These are phyloP conservation scores for Lablab purpureus DNA, from an alignment of 306 rosid genomes.

Conservation along the genomic window DNA sequence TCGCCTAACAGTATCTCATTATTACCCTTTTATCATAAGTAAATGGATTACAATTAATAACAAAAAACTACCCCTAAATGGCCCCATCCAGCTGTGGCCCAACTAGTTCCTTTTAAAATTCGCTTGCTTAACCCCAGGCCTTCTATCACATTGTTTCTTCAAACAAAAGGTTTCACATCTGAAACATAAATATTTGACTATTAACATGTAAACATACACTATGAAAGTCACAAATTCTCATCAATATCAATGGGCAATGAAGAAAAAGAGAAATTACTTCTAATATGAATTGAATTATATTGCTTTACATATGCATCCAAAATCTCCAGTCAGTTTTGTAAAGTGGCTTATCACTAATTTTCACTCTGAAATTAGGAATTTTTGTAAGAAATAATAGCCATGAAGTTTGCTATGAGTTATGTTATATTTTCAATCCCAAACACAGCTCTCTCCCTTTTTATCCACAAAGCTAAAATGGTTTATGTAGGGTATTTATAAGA, in stretches of 20 bases:
- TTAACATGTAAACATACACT: slow-evolving; percentile 7
- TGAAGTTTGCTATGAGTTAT: slow-evolving; percentile 30
- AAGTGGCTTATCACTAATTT: slow-evolving; percentile 15
- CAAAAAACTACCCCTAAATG: not conserved
- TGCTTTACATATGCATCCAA: not conserved
- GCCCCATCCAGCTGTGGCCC: not conserved
- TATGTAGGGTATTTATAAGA: slow-evolving; percentile 12
- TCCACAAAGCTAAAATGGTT: slow-evolving; percentile 12
- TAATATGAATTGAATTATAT: not conserved
- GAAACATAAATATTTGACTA: slow-evolving; percentile 3
- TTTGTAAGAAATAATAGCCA: slow-evolving; percentile 13
- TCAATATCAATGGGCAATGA: slow-evolving; percentile 14
- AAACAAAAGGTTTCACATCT: slow-evolving; percentile 24
- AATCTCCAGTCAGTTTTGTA: slow-evolving; percentile 13
- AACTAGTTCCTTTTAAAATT: not conserved
- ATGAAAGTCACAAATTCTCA: slow-evolving; percentile 4
- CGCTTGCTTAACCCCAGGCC: not conserved
- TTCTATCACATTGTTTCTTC: not conserved
- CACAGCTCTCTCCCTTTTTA: slow-evolving; percentile 19
- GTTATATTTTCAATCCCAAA: slow-evolving; percentile 30
- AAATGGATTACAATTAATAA: too few relatives aligned
- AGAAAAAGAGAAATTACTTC: not conserved
- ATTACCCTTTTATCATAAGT: not conserved
- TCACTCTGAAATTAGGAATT: not conserved
- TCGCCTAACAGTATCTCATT: not conserved